Evolutionary conservation across 2,329 filamentous ascomycete species (phyloP).

Genomic region (Aspergillus floridensis): DNA sequence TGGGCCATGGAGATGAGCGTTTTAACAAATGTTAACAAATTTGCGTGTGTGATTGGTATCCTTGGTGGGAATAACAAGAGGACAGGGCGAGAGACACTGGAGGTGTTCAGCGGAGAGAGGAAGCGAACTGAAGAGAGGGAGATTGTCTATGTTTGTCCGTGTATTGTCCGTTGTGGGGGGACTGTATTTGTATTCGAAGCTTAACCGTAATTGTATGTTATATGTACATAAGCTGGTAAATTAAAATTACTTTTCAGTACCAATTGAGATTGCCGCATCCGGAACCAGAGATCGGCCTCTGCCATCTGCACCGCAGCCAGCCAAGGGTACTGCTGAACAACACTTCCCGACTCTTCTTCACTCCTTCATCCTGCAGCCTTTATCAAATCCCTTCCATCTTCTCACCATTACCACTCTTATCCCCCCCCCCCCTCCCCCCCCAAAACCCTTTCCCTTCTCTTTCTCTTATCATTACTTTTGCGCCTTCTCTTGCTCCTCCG

Average conservation of each 20-base stretch:
- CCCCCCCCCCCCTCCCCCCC: slow-evolving; percentile 4
- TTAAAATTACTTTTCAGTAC: background rate
- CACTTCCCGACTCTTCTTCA: background rate
- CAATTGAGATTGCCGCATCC: slow-evolving; percentile 12
- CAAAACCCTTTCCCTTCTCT: background rate
- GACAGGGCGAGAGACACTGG: too few species aligned
- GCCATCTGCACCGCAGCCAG: background rate
- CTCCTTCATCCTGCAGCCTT: background rate
- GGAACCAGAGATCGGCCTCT: slow-evolving; percentile 3
- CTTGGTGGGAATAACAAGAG: too few species aligned
- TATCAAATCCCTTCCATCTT: slow-evolving; percentile 5
- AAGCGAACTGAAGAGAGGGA: too few species aligned
- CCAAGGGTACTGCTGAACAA: background rate
- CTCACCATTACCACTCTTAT: background rate
- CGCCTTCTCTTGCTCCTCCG: background rate
- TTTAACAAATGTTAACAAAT: background rate
- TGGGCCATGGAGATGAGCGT: slow-evolving; percentile 12
- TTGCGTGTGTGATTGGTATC: background rate
- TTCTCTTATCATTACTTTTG: background rate
- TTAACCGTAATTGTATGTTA: too few species aligned
- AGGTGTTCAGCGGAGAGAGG: too few species aligned
- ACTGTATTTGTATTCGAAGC: too few species aligned
- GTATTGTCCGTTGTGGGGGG: too few species aligned
- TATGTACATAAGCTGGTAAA: background rate
- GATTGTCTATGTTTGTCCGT: too few species aligned